Evolutionary conservation across 228 moss, liverwort and hornwort species (phyloP), one percentile per base, ranked within the genome.

Genomic region (Sphagnum magellanicum): DNA sequence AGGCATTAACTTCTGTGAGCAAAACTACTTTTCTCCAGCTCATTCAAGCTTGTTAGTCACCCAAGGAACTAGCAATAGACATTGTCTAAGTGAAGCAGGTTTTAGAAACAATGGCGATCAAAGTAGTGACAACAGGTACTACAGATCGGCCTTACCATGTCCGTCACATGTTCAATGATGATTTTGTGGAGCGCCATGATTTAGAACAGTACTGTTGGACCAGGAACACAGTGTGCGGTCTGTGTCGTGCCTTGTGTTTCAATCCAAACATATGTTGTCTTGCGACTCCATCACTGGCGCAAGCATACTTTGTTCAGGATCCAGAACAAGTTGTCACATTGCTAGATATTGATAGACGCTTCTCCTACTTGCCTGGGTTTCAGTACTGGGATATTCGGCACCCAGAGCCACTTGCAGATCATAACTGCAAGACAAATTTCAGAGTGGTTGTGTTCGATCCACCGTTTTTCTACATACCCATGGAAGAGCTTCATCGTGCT

Each of bases 201-300:
- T 53, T 92, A 65, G 87, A 92, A 68, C 87, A 92, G 48, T 92
- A 92, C 49, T 70, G 87, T 47, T 88, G 87, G 89, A 92, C 88
- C 4, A 70, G 68, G 64, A 77, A 61, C 32, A 92, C 83, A 0
- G 83, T 92, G 4, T 60, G 80, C 46, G 78, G 74, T 4, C 68
- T 90, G 10, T 73, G 73, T 0, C 63, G 63, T 52, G 81, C 92
- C 14, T 71, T 92, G 7, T 67, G 71, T 6, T 76, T 64, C 64
- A 71, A 85, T 48, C 73, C 73, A 1, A 57, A 50, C 16, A 81
- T 86, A 10, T 92, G 88, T 73, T 92, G 88, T 77, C 78, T 92
- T 0, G 83, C 88, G 7, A 71, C 88, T 4, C 90, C 87, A 0
- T 90, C 88, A 8, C 75, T 89, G 15, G 92, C 85, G 2, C 87